Evolutionary conservation across 768 basidiomycete species (phyloP), one percentile per base, ranked within the genome.

Genomic region (Trametopsis cervina): DNA sequence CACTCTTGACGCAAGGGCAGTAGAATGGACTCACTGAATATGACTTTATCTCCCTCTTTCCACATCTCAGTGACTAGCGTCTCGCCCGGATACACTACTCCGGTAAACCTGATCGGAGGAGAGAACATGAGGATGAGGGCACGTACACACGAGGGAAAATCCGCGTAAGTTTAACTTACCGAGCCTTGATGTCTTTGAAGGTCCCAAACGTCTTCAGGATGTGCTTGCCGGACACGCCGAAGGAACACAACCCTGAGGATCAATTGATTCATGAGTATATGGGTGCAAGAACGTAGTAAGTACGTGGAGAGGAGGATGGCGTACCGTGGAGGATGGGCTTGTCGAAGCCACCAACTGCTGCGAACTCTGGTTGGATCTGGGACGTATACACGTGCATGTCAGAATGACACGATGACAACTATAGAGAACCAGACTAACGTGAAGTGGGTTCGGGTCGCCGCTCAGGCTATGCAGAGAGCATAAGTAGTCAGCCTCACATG

Each of bases 51-150:
- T 2, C 85, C 89, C 57, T 96, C 92, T 64, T 93, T 96, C 96
- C 96, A 99, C 95, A 98, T 97, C 63, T 90, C 83, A 0, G 95
- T 99, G 12, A 92, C 72, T 44, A 98, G 75, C 1, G 95, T 98
- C 67, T 98, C 93, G 0, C 94, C 95, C 2, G 95, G 96, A 62
- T 85, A 94, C 20, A 98, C 91, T 2, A 90, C 81, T 2, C 91
- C 92, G 0, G 86, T 80, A 65, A 98, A 95, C 26, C 87, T 87
- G 52, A n/a, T 22, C 20, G 20, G 53, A 21, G 47, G 39, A 26
- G 18, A 20, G 49, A 42, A 35, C 22, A 44, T 42, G 17, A 51
- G 20, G 49, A 44, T 9, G n/a, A 54, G 35, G 27, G 13, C 12
- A 20, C 17, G 22, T 20, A 20, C 35, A 29, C 4, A 24, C 13